Percentiles rank a stretch among this genome's conserved stretches.
phyloP scores from a whole-genome alignment of 371 early-diverging fungal species.

The Dinochytrium kinnereticum region DNA sequence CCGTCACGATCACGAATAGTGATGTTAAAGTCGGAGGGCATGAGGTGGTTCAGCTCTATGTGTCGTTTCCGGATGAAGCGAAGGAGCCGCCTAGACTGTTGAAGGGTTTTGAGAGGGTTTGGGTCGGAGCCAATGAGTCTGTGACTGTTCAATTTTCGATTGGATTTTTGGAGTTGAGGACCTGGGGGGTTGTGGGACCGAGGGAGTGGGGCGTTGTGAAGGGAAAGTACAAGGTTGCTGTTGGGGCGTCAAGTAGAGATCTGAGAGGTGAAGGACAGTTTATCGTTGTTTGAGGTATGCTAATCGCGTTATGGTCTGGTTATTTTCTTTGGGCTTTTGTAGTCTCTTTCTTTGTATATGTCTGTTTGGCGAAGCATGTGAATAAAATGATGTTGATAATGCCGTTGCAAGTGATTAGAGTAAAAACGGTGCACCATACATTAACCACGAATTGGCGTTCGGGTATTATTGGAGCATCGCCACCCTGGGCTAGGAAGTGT shows the following conservation, averaged over 20 bases:
- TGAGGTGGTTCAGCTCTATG: constrained; percentile 62
- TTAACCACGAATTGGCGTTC: too few species aligned
- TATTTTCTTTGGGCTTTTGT: background rate
- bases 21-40: constrained; percentile 59
- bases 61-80: constrained; percentile 52
- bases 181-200: constrained; percentile 17
- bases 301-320: background rate
- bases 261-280: background rate
- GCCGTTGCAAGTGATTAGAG: too few species aligned
- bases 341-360: background rate
- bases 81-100: constrained; percentile 27
- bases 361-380: background rate
- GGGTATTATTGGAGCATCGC: too few species aligned
- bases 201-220: constrained; percentile 21
- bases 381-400: too few species aligned
- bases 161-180: constrained; percentile 4
- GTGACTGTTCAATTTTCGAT: constrained; percentile 13
- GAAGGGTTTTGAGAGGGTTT: constrained; percentile 26
- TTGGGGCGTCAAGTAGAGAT: constrained; percentile 32
- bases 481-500: too few species aligned
- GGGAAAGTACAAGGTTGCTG: constrained; percentile 18
- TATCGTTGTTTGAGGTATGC: constrained; percentile 6
- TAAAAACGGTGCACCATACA: too few species aligned
- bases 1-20: constrained; percentile 47
- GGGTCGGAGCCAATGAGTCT: constrained; percentile 14